Evolutionary conservation across 768 basidiomycete genomes (phyloP).

Genomic region (Trametes cubensis): DNA sequence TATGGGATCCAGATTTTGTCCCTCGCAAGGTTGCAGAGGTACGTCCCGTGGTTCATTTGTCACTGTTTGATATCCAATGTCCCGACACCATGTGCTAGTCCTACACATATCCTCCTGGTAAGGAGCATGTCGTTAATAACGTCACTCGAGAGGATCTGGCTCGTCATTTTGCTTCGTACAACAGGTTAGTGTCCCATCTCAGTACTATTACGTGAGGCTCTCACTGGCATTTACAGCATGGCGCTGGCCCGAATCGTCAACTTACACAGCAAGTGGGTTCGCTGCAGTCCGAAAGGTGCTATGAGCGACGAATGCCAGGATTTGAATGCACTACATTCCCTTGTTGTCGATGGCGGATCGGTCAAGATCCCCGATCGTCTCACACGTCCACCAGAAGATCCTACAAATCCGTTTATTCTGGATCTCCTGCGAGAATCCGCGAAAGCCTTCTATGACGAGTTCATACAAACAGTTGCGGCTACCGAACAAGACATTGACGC

Average conservation of each 20-base stretch:
- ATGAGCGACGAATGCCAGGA: slow-evolving; percentile 69
- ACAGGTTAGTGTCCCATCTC: slow-evolving; percentile 44
- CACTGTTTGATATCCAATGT: not conserved
- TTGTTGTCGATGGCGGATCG: slow-evolving; percentile 66
- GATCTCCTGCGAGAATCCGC: slow-evolving; percentile 54
- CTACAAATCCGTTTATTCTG: slow-evolving; percentile 50
- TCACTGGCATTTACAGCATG: slow-evolving; percentile 40
- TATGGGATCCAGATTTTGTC: slow-evolving; percentile 68
- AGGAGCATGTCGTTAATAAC: slow-evolving; percentile 49
- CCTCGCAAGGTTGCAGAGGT: slow-evolving; percentile 59
- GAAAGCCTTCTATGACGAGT: slow-evolving; percentile 47
- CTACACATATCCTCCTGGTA: slow-evolving; percentile 68
- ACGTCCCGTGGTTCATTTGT: slow-evolving; percentile 9
- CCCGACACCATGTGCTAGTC: slow-evolving; percentile 42
- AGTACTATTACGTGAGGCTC: not conserved
- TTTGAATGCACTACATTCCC: slow-evolving; percentile 70
- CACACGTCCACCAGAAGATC: slow-evolving; percentile 48
- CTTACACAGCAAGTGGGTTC: slow-evolving; percentile 64
- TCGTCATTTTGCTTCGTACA: slow-evolving; percentile 66
- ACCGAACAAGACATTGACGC: slow-evolving; percentile 23
- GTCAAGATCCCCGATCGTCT: slow-evolving; percentile 62
- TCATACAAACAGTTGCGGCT: slow-evolving; percentile 36
- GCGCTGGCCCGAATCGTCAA: slow-evolving; percentile 59
- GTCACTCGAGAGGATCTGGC: slow-evolving; percentile 62
- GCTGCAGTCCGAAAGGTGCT: slow-evolving; percentile 56